phyloP scores from a whole-genome alignment of 1,139 yeast species.

The Taiozyma sp. region DNA sequence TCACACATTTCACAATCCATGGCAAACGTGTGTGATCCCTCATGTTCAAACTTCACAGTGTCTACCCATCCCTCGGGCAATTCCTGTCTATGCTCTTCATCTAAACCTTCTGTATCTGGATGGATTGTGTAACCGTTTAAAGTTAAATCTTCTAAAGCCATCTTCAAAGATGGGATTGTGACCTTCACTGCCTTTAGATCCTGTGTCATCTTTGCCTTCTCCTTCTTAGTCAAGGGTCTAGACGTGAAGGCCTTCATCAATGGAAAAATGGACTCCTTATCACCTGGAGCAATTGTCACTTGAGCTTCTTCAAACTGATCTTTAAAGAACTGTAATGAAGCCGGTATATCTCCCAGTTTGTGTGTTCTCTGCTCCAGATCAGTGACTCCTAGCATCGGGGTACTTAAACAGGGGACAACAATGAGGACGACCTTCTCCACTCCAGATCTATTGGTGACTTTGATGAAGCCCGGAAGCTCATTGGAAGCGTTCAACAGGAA shows the following conservation, averaged over 20 bases:
- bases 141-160: constrained; percentile 41
- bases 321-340: constrained; percentile 34
- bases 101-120: constrained; percentile 26
- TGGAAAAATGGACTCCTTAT: constrained; percentile 46
- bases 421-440: constrained; percentile 55
- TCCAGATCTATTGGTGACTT: constrained; percentile 37
- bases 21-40: constrained; percentile 64
- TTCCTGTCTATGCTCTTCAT: constrained; percentile 11
- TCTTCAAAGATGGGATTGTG: constrained; percentile 48
- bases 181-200: constrained; percentile 36
- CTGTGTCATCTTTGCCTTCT: constrained; percentile 37
- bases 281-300: constrained; percentile 31
- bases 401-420: constrained; percentile 63
- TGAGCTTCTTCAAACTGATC: constrained; percentile 37
- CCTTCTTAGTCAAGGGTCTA: constrained; percentile 52
- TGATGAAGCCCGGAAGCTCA: constrained; percentile 38
- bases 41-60: constrained; percentile 48
- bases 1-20: constrained; percentile 93
- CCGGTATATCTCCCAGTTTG: constrained; percentile 2
- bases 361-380: constrained; percentile 2
- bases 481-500: constrained; percentile 40
- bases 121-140: constrained; percentile 61
- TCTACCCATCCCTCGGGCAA: constrained; percentile 46
- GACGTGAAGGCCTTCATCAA: constrained; percentile 51
- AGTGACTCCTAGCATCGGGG: constrained; percentile 35